phyloP scores from a whole-genome alignment of 495 filamentous ascomycete genomes.

The Lichenothelia convexa region DNA sequence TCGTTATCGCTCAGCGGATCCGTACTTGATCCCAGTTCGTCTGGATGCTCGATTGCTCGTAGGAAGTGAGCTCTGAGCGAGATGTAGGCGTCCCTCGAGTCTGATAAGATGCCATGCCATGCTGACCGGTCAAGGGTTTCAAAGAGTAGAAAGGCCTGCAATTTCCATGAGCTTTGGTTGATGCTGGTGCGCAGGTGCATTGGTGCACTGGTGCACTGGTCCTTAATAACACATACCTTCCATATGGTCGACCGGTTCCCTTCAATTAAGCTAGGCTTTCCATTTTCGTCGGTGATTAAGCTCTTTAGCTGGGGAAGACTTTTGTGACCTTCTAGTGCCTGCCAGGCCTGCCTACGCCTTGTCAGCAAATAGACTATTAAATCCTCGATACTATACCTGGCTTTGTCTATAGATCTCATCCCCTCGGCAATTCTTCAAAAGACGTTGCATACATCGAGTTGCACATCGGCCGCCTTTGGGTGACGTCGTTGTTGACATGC shows the following conservation, averaged over 20 bases:
- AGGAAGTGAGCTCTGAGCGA: constrained; percentile 57
- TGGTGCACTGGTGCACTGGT: too few species aligned
- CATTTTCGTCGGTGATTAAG: constrained; percentile 38
- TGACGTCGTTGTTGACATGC: too few species aligned
- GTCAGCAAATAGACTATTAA: not conserved
- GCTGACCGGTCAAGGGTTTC: constrained; percentile 41
- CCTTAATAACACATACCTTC: constrained; percentile 69
- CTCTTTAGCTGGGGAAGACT: constrained; percentile 42
- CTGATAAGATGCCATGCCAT: constrained; percentile 49
- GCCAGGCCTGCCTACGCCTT: constrained; percentile 8
- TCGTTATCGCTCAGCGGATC: constrained; percentile 82
- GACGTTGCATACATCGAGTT: not conserved
- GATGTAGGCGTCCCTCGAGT: constrained; percentile 55
- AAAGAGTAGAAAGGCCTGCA: constrained; percentile 65
- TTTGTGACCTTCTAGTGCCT: constrained; percentile 14
- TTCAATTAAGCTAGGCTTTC: constrained; percentile 24
- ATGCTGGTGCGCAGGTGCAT: not conserved
- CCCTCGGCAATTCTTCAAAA: not conserved
- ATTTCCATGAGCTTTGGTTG: constrained; percentile 4
- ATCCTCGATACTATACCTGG: too few species aligned
- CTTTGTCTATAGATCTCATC: too few species aligned
- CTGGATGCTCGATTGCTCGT: constrained; percentile 61
- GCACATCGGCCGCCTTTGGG: too few species aligned
- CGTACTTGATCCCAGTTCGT: constrained; percentile 49
- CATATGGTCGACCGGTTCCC: constrained; percentile 81